Base-by-base conservation (phyloP, 2,329 filamentous ascomycete species). In the Trichophyton equinum region DNA sequence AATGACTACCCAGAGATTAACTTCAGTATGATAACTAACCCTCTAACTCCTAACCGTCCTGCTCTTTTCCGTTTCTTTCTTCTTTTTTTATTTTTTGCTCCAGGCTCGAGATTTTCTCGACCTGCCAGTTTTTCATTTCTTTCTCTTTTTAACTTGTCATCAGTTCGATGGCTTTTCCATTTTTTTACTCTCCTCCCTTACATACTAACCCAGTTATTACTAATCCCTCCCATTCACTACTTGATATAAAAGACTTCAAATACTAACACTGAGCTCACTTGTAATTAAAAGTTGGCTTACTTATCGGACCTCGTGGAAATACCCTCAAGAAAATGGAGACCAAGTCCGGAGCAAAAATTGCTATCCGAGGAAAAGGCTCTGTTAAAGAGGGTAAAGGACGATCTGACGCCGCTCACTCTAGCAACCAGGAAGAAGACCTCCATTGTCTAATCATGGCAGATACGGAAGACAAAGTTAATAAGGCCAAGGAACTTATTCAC, bases 11-110 rank as follows among this genome's bases (percentile, higher is more conserved):
- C 94, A 82, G 94, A 99, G 78, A 97, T 99, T 86, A 99, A 99
- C 87, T 99, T 99, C 90, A 99, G 94, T 99, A 96, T 92, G 92
- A 92, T 94, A 91, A 87, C 91, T 96, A 96, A 96, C 90, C 91
- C 90, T 91, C 85, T 86, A 87, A 88, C 85, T 82, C 83, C 85
- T 88, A 86, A 88, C 77, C 72, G 71, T 72, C 69, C 70, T 70
- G 67, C 70, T 68, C 75, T 77, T 74, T 27, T 30, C 27, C 27
- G 27, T 30, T 6, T 30, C 5, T 7, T 30, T 30, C 27, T 7
- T 30, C 7, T 30, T 30, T 30, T 70, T 67, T 73, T 68, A 63
- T 64, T 68, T 62, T 46, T 62, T 60, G 20, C 73, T 73, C 74
- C 71, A 72, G 69, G 73, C 71, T 69, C 63, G 68, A 66, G 67